These are phyloP conservation scores for Cadophora sp. DNA, from an alignment of 2,329 filamentous ascomycete species.

Conservation along the genomic window DNA sequence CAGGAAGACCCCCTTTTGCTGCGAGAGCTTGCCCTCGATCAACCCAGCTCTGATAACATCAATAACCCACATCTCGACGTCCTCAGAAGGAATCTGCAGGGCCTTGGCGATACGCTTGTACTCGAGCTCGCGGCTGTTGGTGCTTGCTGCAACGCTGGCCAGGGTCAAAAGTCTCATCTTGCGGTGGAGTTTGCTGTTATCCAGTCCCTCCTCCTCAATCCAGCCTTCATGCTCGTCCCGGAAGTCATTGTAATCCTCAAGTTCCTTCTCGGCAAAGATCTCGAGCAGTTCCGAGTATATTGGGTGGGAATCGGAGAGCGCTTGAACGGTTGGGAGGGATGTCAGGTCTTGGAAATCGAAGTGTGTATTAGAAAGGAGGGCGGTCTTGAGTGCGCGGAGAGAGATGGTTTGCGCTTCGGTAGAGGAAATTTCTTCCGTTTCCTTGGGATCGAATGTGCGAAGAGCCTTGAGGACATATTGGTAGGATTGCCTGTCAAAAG, in stretches of 20 bases:
- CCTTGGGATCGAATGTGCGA: slow-evolving; percentile 63
- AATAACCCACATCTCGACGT: slow-evolving; percentile 98
- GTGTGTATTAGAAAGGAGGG: slow-evolving; percentile 69
- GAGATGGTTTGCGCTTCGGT: slow-evolving; percentile 67
- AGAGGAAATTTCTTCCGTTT: slow-evolving; percentile 61
- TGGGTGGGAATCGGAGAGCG: slow-evolving; percentile 82
- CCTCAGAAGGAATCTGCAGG: slow-evolving; percentile 79
- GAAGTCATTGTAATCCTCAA: slow-evolving; percentile 97
- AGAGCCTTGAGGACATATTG: slow-evolving; percentile 70
- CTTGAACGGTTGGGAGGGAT: slow-evolving; percentile 79
- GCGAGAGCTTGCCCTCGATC: slow-evolving; percentile 94
- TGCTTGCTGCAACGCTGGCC: slow-evolving; percentile 84
- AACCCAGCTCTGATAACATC: slow-evolving; percentile 96
- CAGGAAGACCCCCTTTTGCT: slow-evolving; percentile 90
- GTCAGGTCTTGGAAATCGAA: slow-evolving; percentile 78
- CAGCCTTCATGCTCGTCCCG: slow-evolving; percentile 88
- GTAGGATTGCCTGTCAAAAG: slow-evolving; percentile 62
- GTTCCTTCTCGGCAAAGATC: slow-evolving; percentile 91
- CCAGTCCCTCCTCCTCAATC: slow-evolving; percentile 76
- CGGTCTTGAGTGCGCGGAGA: slow-evolving; percentile 70
- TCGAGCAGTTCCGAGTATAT: slow-evolving; percentile 91
- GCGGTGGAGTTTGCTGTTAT: slow-evolving; percentile 78
- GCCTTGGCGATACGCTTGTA: slow-evolving; percentile 86
- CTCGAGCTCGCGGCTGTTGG: slow-evolving; percentile 84
- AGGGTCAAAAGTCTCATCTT: slow-evolving; percentile 98